phyloP scores from a whole-genome alignment of 2,329 filamentous ascomycete genomes.

The Diplocarpon mali region DNA sequence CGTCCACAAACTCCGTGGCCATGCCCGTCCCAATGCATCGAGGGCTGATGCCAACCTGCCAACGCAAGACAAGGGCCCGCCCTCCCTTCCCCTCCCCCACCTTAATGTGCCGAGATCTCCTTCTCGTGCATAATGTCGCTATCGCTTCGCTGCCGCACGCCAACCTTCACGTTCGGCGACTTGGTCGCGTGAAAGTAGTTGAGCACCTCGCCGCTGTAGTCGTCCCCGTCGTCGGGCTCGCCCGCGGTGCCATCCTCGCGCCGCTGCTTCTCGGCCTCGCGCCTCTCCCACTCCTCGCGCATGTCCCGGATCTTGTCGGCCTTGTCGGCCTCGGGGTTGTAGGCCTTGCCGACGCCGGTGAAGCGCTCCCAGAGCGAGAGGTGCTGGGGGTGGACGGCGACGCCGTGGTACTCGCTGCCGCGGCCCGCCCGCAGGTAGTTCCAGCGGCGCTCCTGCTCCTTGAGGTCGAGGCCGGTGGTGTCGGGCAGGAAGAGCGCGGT shows the following conservation, averaged over 20 bases:
- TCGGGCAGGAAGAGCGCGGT: constrained; percentile 87
- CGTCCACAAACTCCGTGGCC: too few relatives aligned
- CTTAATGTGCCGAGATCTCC: background rate
- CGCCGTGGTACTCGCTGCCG: constrained; percentile 78
- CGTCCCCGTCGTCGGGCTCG: constrained; percentile 21
- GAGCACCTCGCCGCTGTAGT: constrained; percentile 19
- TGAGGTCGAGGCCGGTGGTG: constrained; percentile 89
- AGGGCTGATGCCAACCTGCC: too few relatives aligned
- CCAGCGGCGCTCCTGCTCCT: constrained; percentile 96
- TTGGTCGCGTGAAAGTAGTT: constrained; percentile 12
- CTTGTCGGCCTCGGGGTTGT: constrained; percentile 74
- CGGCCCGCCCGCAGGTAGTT: constrained; percentile 69
- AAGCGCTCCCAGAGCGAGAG: constrained; percentile 80
- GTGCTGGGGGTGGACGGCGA: constrained; percentile 83
- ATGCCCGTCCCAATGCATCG: too few relatives aligned
- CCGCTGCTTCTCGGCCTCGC: constrained; percentile 34
- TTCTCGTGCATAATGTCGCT: constrained; percentile 1
- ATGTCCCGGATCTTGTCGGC: constrained; percentile 78
- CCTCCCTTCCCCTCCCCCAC: too few relatives aligned
- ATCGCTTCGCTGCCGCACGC: background rate
- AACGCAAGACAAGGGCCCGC: too few relatives aligned
- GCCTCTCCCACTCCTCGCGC: constrained; percentile 49
- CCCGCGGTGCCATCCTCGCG: constrained; percentile 12
- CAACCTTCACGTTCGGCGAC: background rate
- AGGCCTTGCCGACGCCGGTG: constrained; percentile 66